Conservation (phyloP, 495 filamentous ascomycete species). For the Talaromyces stipitatus region DNA sequence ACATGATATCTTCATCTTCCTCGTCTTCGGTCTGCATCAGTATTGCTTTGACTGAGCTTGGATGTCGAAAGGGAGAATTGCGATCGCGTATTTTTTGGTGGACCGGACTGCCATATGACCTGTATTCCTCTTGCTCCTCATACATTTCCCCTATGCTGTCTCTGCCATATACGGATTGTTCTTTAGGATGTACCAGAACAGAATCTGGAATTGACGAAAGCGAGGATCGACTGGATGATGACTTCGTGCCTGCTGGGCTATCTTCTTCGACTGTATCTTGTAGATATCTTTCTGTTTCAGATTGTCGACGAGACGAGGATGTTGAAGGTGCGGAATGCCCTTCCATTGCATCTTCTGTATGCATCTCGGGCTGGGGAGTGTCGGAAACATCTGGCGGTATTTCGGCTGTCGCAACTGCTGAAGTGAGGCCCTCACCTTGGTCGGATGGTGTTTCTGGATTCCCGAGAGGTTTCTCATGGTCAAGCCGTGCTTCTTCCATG, state of each 20-base stretch:
- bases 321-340: constrained; percentile 32
- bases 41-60: constrained; percentile 68
- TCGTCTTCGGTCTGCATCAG: constrained; percentile 60
- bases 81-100: constrained; percentile 27
- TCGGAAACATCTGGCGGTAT: constrained; percentile 6
- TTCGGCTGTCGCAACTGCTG: neutral
- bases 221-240: constrained; percentile 37
- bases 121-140: constrained; percentile 13
- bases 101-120: constrained; percentile 11
- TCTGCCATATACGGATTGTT: constrained; percentile 14
- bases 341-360: constrained; percentile 12
- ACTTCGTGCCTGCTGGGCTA: constrained; percentile 15
- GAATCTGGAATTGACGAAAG: constrained; percentile 35
- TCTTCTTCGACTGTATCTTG: constrained; percentile 25
- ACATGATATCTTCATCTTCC: constrained; percentile 30
- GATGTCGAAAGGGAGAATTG: constrained; percentile 53
- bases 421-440: neutral
- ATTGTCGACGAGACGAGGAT: constrained; percentile 27
- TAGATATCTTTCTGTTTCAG: constrained; percentile 20
- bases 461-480: constrained; percentile 9
- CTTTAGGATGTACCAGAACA: constrained; percentile 21
- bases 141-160: neutral
- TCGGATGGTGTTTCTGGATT: constrained; percentile 4
- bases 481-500: constrained; percentile 2
- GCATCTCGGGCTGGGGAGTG: constrained; percentile 10